Evolutionary conservation across 2,329 filamentous ascomycete species (phyloP).

Genomic region (Phyllosticta paracitricarpa): DNA sequence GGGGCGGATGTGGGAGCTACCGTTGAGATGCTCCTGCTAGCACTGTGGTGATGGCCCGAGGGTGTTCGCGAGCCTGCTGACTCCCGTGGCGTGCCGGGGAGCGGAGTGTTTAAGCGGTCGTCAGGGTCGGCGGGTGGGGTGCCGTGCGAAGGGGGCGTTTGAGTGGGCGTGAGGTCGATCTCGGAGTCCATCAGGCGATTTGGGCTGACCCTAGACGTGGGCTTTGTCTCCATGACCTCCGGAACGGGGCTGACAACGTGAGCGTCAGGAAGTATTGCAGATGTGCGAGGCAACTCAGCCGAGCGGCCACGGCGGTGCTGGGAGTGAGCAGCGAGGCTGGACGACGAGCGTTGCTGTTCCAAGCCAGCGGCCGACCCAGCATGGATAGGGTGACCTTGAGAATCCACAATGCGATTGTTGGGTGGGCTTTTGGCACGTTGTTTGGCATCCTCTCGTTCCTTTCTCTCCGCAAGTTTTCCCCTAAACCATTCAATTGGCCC

Average conservation of each 20-base stretch:
- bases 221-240: not conserved
- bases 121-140: conserved; percentile 2
- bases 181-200: conserved; percentile 1
- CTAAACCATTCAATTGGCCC: conserved; percentile 56
- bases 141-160: not conserved
- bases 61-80: not conserved
- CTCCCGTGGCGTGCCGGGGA: not conserved
- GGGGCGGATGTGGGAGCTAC: not conserved
- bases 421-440: conserved; percentile 44
- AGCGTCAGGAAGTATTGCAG: not conserved
- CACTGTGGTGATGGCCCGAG: not conserved
- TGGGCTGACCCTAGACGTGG: not conserved
- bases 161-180: conserved; percentile 2
- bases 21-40: not conserved
- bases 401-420: not conserved
- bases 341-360: conserved; percentile 6
- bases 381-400: not conserved
- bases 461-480: conserved; percentile 52
- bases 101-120: not conserved
- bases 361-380: not conserved
- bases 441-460: conserved; percentile 44
- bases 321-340: conserved; percentile 1
- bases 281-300: not conserved
- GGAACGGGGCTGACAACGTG: not conserved
- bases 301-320: conserved; percentile 9